Evolutionary conservation across 2,329 filamentous ascomycete species (phyloP).

Genomic region (Monosporascus cannonballus): DNA sequence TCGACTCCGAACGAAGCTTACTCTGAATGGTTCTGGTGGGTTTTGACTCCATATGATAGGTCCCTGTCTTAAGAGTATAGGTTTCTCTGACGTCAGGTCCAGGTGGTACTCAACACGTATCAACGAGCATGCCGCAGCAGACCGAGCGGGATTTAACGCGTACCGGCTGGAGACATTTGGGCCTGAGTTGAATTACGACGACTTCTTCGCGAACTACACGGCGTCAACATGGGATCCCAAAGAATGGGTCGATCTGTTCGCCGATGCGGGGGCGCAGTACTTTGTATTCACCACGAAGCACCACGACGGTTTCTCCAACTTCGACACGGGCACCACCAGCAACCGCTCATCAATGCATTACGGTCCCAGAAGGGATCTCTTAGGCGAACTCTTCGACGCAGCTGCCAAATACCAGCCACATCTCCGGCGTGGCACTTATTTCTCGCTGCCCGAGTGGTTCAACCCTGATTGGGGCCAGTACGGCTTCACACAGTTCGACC

Average conservation of each 20-base stretch:
- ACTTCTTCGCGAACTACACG: conserved; percentile 49
- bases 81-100: not conserved
- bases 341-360: conserved; percentile 36
- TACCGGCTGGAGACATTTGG: conserved; percentile 47
- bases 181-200: conserved; percentile 46
- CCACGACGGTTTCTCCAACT: conserved; percentile 41
- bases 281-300: conserved; percentile 42
- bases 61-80: not conserved
- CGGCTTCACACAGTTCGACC: conserved; percentile 31
- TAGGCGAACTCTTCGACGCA: conserved; percentile 38
- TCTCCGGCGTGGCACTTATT: conserved; percentile 40
- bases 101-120: conserved; percentile 30
- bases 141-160: conserved; percentile 37
- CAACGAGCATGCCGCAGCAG: conserved; percentile 34
- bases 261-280: conserved; percentile 33
- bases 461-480: conserved; percentile 39
- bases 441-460: conserved; percentile 44
- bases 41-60: not conserved
- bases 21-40: conserved; percentile 46
- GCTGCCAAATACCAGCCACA: conserved; percentile 33
- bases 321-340: conserved; percentile 31
- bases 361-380: conserved; percentile 33
- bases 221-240: conserved; percentile 43
- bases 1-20: conserved; percentile 33
- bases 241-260: conserved; percentile 33